These are phyloP conservation scores for Stylonectria norvegica DNA, from an alignment of 2,329 filamentous ascomycete genomes.

Conservation along the genomic window DNA sequence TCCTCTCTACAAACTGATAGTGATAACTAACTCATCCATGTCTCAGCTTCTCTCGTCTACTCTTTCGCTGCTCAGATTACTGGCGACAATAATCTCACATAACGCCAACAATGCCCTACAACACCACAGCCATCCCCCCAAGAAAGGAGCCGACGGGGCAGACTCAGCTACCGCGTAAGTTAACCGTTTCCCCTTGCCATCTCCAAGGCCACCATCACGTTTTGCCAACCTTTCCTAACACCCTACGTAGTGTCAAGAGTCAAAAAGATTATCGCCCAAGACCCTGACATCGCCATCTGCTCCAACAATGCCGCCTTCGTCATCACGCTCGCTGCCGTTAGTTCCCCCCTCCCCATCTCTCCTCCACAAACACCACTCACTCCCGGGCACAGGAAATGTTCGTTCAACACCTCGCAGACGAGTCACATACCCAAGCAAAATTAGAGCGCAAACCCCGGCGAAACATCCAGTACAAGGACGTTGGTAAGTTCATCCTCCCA, in stretches of 20 bases:
- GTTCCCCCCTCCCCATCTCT: slow-evolving; percentile 21
- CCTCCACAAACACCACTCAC: background rate
- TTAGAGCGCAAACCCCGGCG: slow-evolving; percentile 87
- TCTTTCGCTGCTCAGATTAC: background rate
- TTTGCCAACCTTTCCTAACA: slow-evolving; percentile 6
- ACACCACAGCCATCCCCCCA: slow-evolving; percentile 77
- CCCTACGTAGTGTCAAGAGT: slow-evolving; percentile 73
- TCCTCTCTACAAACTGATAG: no score
- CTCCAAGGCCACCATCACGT: background rate
- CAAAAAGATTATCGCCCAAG: slow-evolving; percentile 89
- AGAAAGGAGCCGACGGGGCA: slow-evolving; percentile 80
- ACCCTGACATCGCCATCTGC: slow-evolving; percentile 80
- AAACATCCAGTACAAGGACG: slow-evolving; percentile 93
- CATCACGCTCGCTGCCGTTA: slow-evolving; percentile 82
- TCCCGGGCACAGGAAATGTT: slow-evolving; percentile 74
- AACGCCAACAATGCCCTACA: slow-evolving; percentile 71
- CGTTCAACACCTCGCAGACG: slow-evolving; percentile 83
- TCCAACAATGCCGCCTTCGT: slow-evolving; percentile 94
- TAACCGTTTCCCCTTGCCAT: slow-evolving; percentile 6
- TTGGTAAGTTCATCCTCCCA: slow-evolving; percentile 55
- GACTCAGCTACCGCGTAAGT: slow-evolving; percentile 78
- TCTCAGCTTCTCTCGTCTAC: background rate
- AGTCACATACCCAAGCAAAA: slow-evolving; percentile 84
- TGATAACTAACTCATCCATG: no score
- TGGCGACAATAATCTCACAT: background rate